Conservation (phyloP, 2,329 filamentous ascomycete species). For the Alternaria incomplexa region DNA sequence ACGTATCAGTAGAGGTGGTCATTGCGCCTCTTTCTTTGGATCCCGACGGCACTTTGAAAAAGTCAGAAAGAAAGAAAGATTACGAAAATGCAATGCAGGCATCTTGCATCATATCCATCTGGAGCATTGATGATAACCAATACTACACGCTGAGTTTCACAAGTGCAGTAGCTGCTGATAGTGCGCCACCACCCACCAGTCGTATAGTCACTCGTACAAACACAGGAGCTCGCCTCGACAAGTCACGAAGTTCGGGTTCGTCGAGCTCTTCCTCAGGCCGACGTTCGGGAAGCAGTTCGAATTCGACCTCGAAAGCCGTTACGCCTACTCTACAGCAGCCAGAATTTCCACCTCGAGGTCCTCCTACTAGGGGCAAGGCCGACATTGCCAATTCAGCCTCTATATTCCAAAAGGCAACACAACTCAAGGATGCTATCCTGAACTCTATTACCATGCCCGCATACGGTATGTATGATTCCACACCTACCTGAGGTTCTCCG, state of each 20-base stretch:
- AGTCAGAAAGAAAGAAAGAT: slow-evolving; percentile 19
- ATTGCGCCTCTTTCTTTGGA: slow-evolving; percentile 55
- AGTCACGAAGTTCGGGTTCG: slow-evolving; percentile 46
- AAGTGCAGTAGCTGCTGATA: slow-evolving; percentile 51
- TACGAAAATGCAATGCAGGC: slow-evolving; percentile 58
- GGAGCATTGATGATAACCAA: slow-evolving; percentile 70
- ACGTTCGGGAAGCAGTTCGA: slow-evolving; percentile 40
- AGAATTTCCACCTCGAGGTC: slow-evolving; percentile 71
- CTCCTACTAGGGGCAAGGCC: slow-evolving; percentile 59
- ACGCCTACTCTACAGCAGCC: slow-evolving; percentile 64
- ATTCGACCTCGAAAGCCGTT: slow-evolving; percentile 47
- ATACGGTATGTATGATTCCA: slow-evolving; percentile 52
- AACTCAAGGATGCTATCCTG: slow-evolving; percentile 78
- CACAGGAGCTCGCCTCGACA: slow-evolving; percentile 39
- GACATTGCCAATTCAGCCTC: slow-evolving; percentile 66
- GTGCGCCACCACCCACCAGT: slow-evolving; percentile 34
- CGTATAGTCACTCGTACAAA: slow-evolving; percentile 53
- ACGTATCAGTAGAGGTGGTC: slow-evolving; percentile 72
- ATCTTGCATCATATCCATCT: slow-evolving; percentile 79
- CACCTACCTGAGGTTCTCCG: neutral
- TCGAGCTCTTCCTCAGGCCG: slow-evolving; percentile 50
- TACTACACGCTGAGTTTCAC: slow-evolving; percentile 81
- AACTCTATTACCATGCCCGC: slow-evolving; percentile 78
- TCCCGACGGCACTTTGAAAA: slow-evolving; percentile 13
- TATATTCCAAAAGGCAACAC: slow-evolving; percentile 72